Evolutionary conservation across 78 protist species (phyloP), one percentile per base, ranked within the genome.

Genomic region (Tieghemostelium lacteum): DNA sequence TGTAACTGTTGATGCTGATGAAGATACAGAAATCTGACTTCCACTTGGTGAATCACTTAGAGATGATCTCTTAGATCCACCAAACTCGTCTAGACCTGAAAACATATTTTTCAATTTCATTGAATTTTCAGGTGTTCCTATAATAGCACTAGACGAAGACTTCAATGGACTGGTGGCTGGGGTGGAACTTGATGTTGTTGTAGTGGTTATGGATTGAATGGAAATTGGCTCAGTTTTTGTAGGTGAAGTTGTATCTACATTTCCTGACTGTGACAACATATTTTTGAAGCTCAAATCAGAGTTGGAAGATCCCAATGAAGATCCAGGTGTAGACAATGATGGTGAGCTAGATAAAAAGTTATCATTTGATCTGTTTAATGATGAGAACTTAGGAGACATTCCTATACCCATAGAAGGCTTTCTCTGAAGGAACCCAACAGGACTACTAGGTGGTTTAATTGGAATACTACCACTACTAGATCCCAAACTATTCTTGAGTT

Each of bases 311-410:
- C 52, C 52, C 6, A 14, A 45, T 45, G 52, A 45, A 45, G 52
- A 45, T 45, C n/a, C n/a, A 14, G 52, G 10, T 45, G 52, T 14
- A 45, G 52, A 45, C n/a, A 45, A 10, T 14, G 52, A 45, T 45
- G 52, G 52, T 14, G n/a, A 14, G 10, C n/a, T 45, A 10, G n/a
- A 14, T 14, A 45, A 14, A n/a, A n/a, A n/a, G n/a, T n/a, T n/a
- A n/a, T n/a, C n/a, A n/a, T n/a, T n/a, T n/a, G n/a, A n/a, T n/a
- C n/a, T n/a, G n/a, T n/a, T n/a, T n/a, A n/a, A n/a, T n/a, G n/a
- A n/a, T 10, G 52, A 45, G 45, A 63, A 63, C 22, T 71, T 71
- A 33, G 64, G 60, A 50, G 45, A 63, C 6, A 45, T 45, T 14
- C 6, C 6, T 45, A 45, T 6, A 45, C 52, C 52, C 10, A 10